Evolutionary conservation across 306 rosid species (phyloP).

Genomic region (Quercus agrifolia): DNA sequence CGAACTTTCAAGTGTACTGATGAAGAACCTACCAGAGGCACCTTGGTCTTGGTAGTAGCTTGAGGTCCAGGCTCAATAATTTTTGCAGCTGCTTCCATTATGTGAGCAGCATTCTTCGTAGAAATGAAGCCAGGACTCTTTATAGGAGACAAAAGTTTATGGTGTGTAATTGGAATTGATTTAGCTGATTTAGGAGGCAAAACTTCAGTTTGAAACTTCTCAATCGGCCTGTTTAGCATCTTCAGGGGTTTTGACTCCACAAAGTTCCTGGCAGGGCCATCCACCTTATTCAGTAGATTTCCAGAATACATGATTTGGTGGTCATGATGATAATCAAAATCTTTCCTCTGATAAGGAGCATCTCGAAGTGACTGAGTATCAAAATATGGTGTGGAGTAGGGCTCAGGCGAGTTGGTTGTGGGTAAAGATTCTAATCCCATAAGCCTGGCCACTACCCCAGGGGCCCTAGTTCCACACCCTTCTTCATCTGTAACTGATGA

Average conservation of each 20-base stretch:
- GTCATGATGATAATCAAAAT: conserved; percentile 44
- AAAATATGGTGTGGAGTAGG: conserved; percentile 57
- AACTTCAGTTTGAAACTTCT: conserved; percentile 91
- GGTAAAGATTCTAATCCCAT: conserved; percentile 96
- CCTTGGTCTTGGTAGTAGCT: conserved; percentile 45
- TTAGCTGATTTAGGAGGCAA: conserved; percentile 90
- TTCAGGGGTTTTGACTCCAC: conserved; percentile 57
- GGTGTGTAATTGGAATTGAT: conserved; percentile 89
- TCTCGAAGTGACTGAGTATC: conserved; percentile 74
- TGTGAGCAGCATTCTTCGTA: conserved; percentile 73
- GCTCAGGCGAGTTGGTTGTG: conserved; percentile 52
- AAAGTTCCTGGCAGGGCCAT: conserved; percentile 41
- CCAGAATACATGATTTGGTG: conserved; percentile 55
- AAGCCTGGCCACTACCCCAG: conserved; percentile 86
- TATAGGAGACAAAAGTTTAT: conserved; percentile 88
- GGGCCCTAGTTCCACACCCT: conserved; percentile 57
- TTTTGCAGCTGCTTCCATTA: conserved; percentile 97
- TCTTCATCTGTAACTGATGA: conserved; percentile 93
- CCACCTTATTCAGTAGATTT: conserved; percentile 45
- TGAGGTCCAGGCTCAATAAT: conserved; percentile 74
- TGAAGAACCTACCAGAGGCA: conserved; percentile 53
- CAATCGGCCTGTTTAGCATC: conserved; percentile 59
- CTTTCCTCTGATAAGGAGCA: conserved; percentile 40
- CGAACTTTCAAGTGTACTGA: conserved; percentile 66
- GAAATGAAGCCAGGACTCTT: conserved; percentile 76